Evolutionary conservation across 2,329 filamentous ascomycete species (phyloP).

Genomic region (Colletotrichum somersetense): DNA sequence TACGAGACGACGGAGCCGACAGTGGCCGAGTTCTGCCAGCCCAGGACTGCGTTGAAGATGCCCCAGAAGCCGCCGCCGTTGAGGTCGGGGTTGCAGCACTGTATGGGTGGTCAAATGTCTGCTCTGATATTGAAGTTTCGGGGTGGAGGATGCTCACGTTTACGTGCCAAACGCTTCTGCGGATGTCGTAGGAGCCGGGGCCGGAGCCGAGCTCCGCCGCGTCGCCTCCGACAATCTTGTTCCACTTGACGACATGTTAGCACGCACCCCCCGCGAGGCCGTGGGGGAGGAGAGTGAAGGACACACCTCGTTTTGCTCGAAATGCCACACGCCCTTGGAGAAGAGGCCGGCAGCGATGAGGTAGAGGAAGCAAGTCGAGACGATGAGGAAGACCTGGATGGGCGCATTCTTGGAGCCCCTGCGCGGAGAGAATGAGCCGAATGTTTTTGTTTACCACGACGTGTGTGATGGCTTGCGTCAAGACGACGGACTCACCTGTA

Average conservation of each 20-base stretch:
- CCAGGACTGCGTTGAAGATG: conserved; percentile 79
- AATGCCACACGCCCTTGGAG: conserved; percentile 78
- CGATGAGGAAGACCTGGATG: conserved; percentile 78
- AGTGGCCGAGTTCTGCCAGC: conserved; percentile 60
- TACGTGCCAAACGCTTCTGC: conserved; percentile 83
- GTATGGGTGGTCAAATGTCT: conserved; percentile 52
- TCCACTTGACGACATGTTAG: conserved; percentile 61
- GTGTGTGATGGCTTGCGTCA: no score
- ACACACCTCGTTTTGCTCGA: conserved; percentile 67
- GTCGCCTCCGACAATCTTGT: conserved; percentile 68
- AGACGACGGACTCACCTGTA: conserved; percentile 71
- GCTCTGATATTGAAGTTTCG: conserved; percentile 34
- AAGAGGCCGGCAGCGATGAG: conserved; percentile 85
- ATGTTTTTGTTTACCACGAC: no score
- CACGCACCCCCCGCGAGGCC: background rate
- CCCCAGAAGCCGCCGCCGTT: conserved; percentile 78
- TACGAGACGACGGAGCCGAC: conserved; percentile 43
- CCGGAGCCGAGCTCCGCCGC: conserved; percentile 65
- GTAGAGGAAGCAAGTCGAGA: conserved; percentile 84
- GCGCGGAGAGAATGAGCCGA: conserved; percentile 55
- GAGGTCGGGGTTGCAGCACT: conserved; percentile 73
- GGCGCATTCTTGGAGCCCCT: conserved; percentile 49
- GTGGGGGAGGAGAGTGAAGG: background rate
- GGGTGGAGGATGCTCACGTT: conserved; percentile 65
- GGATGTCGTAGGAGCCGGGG: conserved; percentile 83